Conservation (phyloP, 495 filamentous ascomycete species). For the Schizothecium vesticola region DNA sequence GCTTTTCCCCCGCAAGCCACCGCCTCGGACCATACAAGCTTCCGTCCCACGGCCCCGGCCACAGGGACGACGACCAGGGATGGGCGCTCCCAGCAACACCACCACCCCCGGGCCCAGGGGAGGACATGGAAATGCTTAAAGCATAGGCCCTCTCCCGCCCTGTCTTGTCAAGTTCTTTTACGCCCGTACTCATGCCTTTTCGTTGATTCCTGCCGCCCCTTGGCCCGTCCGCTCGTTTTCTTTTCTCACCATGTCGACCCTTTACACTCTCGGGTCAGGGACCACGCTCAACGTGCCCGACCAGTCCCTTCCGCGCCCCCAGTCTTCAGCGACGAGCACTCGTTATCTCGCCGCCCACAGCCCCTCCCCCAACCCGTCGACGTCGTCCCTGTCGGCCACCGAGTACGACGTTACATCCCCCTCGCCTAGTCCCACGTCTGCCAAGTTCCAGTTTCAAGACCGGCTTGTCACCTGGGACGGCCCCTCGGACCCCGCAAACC, state of each 20-base stretch:
- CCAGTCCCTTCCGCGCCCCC: not conserved
- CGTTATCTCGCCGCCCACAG: not conserved
- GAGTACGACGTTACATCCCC: not conserved
- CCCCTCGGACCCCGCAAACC: constrained; percentile 23
- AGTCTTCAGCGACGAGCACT: not conserved
- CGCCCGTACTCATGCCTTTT: not conserved
- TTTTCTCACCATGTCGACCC: not conserved
- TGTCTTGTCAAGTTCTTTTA: not conserved
- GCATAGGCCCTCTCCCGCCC: not conserved
- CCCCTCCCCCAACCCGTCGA: not conserved
- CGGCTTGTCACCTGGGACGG: constrained; percentile 23
- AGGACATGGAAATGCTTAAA: not conserved
- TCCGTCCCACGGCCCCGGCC: not conserved
- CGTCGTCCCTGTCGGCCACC: not conserved
- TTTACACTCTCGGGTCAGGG: not conserved
- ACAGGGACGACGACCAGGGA: not conserved
- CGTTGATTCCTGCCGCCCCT: not conserved
- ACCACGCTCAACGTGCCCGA: not conserved
- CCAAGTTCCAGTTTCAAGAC: not conserved
- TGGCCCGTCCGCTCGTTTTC: not conserved
- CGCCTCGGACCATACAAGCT: not conserved
- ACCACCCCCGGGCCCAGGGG: not conserved
- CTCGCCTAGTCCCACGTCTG: not conserved
- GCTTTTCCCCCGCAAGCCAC: not conserved
- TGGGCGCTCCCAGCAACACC: not conserved